These are phyloP conservation scores for Pterocarpus santalinus DNA, from an alignment of 306 rosid genomes.

Conservation along the genomic window DNA sequence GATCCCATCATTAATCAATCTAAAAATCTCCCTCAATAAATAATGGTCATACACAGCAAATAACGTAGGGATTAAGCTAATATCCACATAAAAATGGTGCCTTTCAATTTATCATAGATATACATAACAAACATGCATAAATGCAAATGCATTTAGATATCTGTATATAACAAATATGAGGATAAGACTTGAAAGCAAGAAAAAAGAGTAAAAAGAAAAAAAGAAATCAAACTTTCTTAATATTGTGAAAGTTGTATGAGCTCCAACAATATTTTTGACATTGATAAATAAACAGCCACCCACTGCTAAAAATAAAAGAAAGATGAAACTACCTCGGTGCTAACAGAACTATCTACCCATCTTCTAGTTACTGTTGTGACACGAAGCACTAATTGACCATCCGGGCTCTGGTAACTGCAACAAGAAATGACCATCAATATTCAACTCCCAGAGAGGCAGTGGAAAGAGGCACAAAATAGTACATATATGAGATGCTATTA, in stretches of 20 bases:
- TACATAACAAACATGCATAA: constrained; percentile 12
- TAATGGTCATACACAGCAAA: neutral
- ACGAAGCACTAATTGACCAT: constrained; percentile 81
- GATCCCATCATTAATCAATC: constrained; percentile 17
- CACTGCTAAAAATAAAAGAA: too few relatives aligned
- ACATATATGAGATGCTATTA: neutral
- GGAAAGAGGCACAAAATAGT: neutral
- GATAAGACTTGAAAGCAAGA: constrained; percentile 26
- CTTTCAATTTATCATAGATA: constrained; percentile 17
- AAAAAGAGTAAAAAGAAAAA: neutral
- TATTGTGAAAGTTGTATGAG: neutral
- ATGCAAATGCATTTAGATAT: constrained; percentile 33
- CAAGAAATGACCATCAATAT: constrained; percentile 37
- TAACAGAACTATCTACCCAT: constrained; percentile 74
- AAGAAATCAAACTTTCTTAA: neutral
- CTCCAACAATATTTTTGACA: constrained; percentile 5
- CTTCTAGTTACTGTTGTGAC: constrained; percentile 85
- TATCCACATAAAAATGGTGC: too few relatives aligned
- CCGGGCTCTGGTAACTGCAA: constrained; percentile 83
- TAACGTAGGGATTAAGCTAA: constrained; percentile 25
- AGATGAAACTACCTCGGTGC: constrained; percentile 69
- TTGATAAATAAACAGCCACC: constrained; percentile 12
- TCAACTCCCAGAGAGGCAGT: constrained; percentile 8
- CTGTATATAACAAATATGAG: constrained; percentile 25
- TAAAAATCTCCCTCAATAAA: constrained; percentile 22